A percentile compares a stretch with the other conserved stretches of the same genome.
Evolutionary conservation across 768 basidiomycete genomes (phyloP).

Genomic region (Naganishia antarctica): DNA sequence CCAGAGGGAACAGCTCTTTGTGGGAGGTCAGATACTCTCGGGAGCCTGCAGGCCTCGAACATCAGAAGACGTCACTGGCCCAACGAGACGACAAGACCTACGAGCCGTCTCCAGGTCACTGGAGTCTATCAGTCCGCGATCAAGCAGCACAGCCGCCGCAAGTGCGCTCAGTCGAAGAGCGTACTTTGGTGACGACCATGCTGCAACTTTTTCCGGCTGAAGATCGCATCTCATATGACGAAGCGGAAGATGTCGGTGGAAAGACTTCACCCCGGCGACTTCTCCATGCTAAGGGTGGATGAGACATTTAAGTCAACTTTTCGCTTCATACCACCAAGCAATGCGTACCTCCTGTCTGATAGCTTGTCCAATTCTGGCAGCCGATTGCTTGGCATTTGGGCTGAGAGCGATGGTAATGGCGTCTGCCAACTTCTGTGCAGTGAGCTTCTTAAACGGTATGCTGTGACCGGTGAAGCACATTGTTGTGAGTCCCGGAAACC

Average conservation of each 20-base stretch:
- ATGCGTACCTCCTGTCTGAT: slow-evolving; percentile 55
- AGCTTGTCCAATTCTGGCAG: slow-evolving; percentile 54
- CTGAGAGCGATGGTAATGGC: slow-evolving; percentile 57
- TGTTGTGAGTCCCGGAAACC: not conserved
- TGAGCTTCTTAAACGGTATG: slow-evolving; percentile 57
- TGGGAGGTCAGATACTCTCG: slow-evolving; percentile 15
- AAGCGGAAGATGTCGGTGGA: slow-evolving; percentile 6
- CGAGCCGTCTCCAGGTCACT: not conserved
- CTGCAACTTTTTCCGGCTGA: slow-evolving; percentile 55
- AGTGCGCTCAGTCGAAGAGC: slow-evolving; percentile 58
- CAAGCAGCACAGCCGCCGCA: slow-evolving; percentile 54
- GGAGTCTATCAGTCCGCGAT: not conserved
- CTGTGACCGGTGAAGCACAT: not conserved
- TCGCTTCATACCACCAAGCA: no score
- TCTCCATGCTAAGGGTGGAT: slow-evolving; percentile 61
- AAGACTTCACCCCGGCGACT: slow-evolving; percentile 18
- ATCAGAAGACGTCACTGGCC: not conserved
- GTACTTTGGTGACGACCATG: slow-evolving; percentile 58
- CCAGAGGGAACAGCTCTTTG: slow-evolving; percentile 8
- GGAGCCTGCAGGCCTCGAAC: not conserved
- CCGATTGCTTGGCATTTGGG: slow-evolving; percentile 55
- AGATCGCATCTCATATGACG: slow-evolving; percentile 54
- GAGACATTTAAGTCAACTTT: no score
- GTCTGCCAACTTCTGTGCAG: slow-evolving; percentile 55
- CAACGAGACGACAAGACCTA: not conserved